These are phyloP conservation scores for Alternaria incomplexa DNA, from an alignment of 2,329 filamentous ascomycete species.

Conservation along the genomic window DNA sequence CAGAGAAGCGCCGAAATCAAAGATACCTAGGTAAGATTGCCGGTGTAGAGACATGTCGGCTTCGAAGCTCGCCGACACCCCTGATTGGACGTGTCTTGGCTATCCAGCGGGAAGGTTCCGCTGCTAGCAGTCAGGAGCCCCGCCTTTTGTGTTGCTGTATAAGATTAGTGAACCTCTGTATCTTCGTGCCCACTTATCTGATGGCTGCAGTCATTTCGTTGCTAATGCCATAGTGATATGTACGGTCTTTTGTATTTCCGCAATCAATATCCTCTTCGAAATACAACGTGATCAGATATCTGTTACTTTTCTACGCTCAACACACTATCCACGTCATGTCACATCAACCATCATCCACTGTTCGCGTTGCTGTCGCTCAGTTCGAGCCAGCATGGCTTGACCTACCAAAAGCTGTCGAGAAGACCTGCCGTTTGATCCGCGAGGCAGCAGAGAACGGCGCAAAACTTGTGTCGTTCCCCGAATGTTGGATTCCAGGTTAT, in stretches of 20 bases:
- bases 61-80: neutral
- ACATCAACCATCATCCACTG: neutral
- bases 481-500: conserved; percentile 56
- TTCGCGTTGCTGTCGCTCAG: conserved; percentile 61
- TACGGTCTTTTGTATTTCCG: neutral
- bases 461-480: conserved; percentile 59
- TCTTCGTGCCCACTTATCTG: neutral
- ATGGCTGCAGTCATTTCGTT: neutral
- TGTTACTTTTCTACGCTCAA: neutral
- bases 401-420: conserved; percentile 60
- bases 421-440: conserved; percentile 63
- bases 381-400: conserved; percentile 68
- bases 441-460: conserved; percentile 62
- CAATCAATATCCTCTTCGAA: neutral
- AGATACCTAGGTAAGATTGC: neutral
- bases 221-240: neutral
- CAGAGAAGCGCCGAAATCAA: neutral
- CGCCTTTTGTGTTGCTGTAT: neutral
- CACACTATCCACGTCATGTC: neutral
- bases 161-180: neutral
- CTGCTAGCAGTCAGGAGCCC: neutral
- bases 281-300: neutral
- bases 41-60: neutral
- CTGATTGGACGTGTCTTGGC: too few species aligned
- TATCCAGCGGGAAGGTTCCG: neutral